Evolutionary conservation across 441 rosid genomes (phyloP), one percentile per base, ranked within the genome.

Genomic region (Biscutella laevigata): DNA sequence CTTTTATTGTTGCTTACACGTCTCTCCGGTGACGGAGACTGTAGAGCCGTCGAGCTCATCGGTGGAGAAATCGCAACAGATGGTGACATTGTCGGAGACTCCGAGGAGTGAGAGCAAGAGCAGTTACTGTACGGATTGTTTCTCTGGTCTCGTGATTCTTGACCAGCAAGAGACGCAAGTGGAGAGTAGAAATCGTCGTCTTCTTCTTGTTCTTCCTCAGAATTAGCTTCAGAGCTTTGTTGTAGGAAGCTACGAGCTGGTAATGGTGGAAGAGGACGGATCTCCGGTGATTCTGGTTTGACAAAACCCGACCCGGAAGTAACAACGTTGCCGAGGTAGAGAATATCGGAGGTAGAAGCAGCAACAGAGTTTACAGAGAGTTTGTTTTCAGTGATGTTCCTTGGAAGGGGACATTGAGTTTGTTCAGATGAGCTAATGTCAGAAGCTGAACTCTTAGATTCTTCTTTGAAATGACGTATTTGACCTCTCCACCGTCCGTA

Each of bases 171-270:
- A 20, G 95, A 86, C 10, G 72, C 84, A 45, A 86, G 75, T 22
- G 98, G 98, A 3, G 96, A 92, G 71, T 82, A 92, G 56, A 88
- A 88, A 74, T 77, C 86, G 11, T 83, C 89, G 5, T 81, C 84
- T 6, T 81, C 85, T 17, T 75, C 80, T n/a, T n/a, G n/a, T 17
- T 50, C 59, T 7, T 61, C 52, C 1, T 26, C 39, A 33, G 33
- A 35, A 25, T 40, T 51, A 26, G 53, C 37, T 61, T 61, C 71
- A 12, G 32, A 50, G 60, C 59, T 68, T 33, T 58, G 57, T 28
- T 51, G 60, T 12, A 48, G 40, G 17, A 70, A 66, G 57, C 42
- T 49, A 64, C 59, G 75, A 47, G 67, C 48, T 1, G 75, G 57
- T 29, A 92, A 77, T 2, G 97, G 95, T 14, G 97, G 97, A 16